phyloP scores from a whole-genome alignment of 202 grass and related monocot species.

The Panicum hallii region DNA sequence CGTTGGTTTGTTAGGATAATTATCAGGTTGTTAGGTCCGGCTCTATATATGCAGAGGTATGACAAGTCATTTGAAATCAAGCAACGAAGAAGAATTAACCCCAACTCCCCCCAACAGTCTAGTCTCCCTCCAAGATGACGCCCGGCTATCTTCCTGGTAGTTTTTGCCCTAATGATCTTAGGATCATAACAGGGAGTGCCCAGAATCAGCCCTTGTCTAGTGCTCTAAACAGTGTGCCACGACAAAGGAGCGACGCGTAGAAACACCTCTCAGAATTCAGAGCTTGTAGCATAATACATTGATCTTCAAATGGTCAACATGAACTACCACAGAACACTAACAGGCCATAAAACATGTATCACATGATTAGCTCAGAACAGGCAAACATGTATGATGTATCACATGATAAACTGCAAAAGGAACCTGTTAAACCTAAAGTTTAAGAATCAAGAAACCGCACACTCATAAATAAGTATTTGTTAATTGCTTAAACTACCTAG shows the following conservation, averaged over 20 bases:
- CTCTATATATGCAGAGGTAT: too few relatives aligned
- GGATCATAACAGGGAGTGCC: too few relatives aligned
- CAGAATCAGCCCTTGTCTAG: neutral
- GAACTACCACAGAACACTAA: slow-evolving; percentile 10
- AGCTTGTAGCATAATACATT: neutral
- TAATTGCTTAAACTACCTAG: slow-evolving; percentile 28
- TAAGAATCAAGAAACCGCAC: neutral
- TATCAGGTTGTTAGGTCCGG: too few relatives aligned
- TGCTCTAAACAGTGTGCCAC: slow-evolving; percentile 24
- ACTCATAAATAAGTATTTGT: slow-evolving; percentile 16
- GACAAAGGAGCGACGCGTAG: neutral
- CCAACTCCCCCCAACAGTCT: too few relatives aligned
- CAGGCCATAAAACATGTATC: neutral
- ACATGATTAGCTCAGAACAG: slow-evolving; percentile 1
- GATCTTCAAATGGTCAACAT: slow-evolving; percentile 11
- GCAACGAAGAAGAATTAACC: too few relatives aligned
- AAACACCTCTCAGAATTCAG: slow-evolving; percentile 9
- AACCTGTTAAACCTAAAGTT: neutral
- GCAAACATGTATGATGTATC: neutral
- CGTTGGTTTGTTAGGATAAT: too few relatives aligned
- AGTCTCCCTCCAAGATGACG: too few relatives aligned
- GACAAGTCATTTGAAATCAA: too few relatives aligned
- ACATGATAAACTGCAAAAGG: slow-evolving; percentile 2
- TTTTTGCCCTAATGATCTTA: too few relatives aligned
- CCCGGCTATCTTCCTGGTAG: too few relatives aligned